Percentiles rank a stretch among this genome's conserved stretches.
Conservation (phyloP, 2,329 filamentous ascomycete genomes). For the Verticillium isaacii region DNA sequence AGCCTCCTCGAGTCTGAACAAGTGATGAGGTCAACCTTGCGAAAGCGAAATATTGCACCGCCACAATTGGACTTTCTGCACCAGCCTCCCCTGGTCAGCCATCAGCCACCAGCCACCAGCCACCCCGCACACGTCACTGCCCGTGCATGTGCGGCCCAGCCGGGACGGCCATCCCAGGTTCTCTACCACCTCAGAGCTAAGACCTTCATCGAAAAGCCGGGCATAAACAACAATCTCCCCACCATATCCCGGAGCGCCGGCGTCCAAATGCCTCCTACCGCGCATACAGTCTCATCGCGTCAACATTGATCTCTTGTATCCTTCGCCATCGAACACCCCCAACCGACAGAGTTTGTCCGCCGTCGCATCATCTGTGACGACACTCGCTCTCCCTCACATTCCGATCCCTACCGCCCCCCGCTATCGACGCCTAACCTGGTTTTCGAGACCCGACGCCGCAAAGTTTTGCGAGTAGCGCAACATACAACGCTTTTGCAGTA, state of each 20-base stretch:
- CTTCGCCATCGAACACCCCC: not conserved
- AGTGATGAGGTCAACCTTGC: slow-evolving; percentile 14
- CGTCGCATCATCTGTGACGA: not conserved
- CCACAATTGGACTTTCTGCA: slow-evolving; percentile 6
- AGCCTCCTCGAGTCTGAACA: not conserved
- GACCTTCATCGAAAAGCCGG: not conserved
- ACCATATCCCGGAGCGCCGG: slow-evolving; percentile 1
- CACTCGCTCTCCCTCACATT: slow-evolving; percentile 3
- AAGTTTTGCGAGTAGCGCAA: not conserved
- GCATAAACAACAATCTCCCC: slow-evolving; percentile 12
- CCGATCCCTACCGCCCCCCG: not conserved
- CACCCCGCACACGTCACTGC: slow-evolving; percentile 15
- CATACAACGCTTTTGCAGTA: not conserved
- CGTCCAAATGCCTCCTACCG: slow-evolving; percentile 2
- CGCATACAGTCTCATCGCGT: not conserved
- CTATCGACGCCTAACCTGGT: not conserved
- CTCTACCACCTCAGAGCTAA: not conserved
- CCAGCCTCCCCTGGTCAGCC: slow-evolving; percentile 8
- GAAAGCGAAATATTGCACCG: slow-evolving; percentile 9
- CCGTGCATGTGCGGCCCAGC: not conserved
- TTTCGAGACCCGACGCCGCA: not conserved
- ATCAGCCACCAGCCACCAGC: slow-evolving; percentile 8
- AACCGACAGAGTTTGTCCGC: not conserved
- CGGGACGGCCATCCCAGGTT: slow-evolving; percentile 5
- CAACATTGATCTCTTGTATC: not conserved